Evolutionary conservation across 2,329 filamentous ascomycete genomes (phyloP), one percentile per base, ranked within the genome.

Genomic region (Coniochaeta sp.): DNA sequence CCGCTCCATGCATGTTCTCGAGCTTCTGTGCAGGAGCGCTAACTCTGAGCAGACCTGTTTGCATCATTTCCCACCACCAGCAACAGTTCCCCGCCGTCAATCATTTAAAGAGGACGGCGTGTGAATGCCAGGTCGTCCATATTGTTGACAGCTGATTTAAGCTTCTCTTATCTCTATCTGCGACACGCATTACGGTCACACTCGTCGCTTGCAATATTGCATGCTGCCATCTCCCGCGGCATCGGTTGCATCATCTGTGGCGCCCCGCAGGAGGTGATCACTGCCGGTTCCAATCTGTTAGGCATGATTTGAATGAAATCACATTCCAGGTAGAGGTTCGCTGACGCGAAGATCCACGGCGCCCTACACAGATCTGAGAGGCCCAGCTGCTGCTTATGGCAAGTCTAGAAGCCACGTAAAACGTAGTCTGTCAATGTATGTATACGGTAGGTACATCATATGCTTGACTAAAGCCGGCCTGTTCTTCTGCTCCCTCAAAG

Each of bases 1-100:
- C 61, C 60, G 59, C 61, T 60, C 28, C 3, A 22, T 12, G 14
- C n/a, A 34, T 57, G 28, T 57, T 57, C 34, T 57, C 54, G 54
- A 57, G 34, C 54, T 57, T 57, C 54, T 36, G 3, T 57, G 54
- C 54, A 57, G 54, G 54, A 24, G 31, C 54, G 28, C 28, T 34
- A 57, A 57, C 54, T 22, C 16, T 57, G 31, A 36, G 47, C 47
- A 52, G 22, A 52, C 12, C 47, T 52, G 47, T 52, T 52, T 52
- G 47, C 47, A 52, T 47, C 43, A 47, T 47, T n/a, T n/a, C 43
- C 19, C 43, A 47, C 43, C 43, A 47, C n/a, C 43, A 47, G 22
- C 43, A 47, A 24, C 22, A 19, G 43, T 47, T 22, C 43, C 43
- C 43, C 43, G 43, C 22, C 6, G 14, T 47, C n/a, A 47, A 47